These are phyloP conservation scores for Colletotrichum sublineola DNA, from an alignment of 2,329 filamentous ascomycete species.

Conservation along the genomic window DNA sequence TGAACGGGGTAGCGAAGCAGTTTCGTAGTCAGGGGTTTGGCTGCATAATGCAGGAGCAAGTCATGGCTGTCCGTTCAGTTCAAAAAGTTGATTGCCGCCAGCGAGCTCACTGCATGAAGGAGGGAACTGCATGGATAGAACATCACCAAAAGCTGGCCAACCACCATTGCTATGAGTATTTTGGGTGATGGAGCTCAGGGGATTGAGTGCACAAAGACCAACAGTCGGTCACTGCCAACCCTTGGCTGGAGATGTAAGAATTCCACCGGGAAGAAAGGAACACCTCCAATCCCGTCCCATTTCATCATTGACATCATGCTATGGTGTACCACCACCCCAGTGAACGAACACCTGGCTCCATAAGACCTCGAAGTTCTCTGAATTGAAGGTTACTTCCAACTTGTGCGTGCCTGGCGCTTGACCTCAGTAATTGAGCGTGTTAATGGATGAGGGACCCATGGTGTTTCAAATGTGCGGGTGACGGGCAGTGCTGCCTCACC, in stretches of 20 bases:
- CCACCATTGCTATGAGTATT: neutral
- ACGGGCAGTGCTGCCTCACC: constrained; percentile 41
- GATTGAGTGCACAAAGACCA: neutral
- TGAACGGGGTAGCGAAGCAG: constrained; percentile 5
- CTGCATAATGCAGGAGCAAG: neutral
- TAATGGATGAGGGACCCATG: constrained; percentile 30
- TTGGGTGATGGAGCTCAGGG: neutral
- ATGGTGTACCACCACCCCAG: neutral
- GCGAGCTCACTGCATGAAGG: constrained; percentile 22
- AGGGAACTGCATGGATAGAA: constrained; percentile 18
- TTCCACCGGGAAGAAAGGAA: constrained; percentile 5
- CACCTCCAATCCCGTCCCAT: constrained; percentile 15
- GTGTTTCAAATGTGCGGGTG: constrained; percentile 41
- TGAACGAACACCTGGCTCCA: neutral
- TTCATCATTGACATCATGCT: constrained; percentile 25
- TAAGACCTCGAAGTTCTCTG: constrained; percentile 19
- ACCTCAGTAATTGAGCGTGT: constrained; percentile 23
- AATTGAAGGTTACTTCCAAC: constrained; percentile 12
- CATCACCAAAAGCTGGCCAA: neutral
- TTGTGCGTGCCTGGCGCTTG: constrained; percentile 27
- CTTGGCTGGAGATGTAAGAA: neutral
- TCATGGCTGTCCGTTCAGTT: neutral
- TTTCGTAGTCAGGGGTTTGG: neutral
- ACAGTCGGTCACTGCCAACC: constrained; percentile 11
- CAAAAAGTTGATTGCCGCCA: neutral